These are phyloP conservation scores for Cinnamomum micranthum DNA, from an alignment of 164 flowering plant genomes.

Conservation along the genomic window DNA sequence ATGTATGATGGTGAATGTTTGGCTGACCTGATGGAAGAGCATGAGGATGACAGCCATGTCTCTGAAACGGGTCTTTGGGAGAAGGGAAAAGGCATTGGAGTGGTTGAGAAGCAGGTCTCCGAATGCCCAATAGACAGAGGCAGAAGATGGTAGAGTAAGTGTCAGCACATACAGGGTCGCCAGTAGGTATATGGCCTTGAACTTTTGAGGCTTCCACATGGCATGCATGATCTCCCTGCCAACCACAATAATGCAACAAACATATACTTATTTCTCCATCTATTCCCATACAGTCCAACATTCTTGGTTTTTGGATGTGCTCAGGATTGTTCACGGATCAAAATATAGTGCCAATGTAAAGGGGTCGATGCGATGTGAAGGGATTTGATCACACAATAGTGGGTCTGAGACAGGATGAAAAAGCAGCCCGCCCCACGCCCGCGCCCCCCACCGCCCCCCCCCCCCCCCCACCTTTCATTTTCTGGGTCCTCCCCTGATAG, in stretches of 20 bases:
- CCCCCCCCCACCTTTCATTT: too few species aligned
- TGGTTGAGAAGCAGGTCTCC: constrained; percentile 90
- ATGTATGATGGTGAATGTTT: neutral
- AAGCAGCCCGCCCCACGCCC: too few species aligned
- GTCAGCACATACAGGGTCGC: constrained; percentile 89
- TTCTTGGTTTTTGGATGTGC: too few species aligned
- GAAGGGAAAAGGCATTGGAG: constrained; percentile 91
- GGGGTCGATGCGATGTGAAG: too few species aligned
- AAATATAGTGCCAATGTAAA: too few species aligned
- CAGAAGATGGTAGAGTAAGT: constrained; percentile 83
- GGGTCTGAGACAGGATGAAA: too few species aligned
- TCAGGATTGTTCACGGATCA: too few species aligned
- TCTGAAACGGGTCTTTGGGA: constrained; percentile 64
- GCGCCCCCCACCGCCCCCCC: too few species aligned
- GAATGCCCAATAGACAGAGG: constrained; percentile 91
- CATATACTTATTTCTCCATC: too few species aligned
- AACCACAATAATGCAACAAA: constrained; percentile 2
- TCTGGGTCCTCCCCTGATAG: too few species aligned
- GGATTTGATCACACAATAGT: too few species aligned
- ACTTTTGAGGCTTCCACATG: constrained; percentile 98
- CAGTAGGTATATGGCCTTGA: constrained; percentile 79
- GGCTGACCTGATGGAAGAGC: constrained; percentile 86
- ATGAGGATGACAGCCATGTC: constrained; percentile 85
- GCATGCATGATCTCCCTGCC: constrained; percentile 97
- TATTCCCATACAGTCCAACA: too few species aligned